phyloP scores from a whole-genome alignment of 2,329 filamentous ascomycete species.

The Botrytis squamosa region DNA sequence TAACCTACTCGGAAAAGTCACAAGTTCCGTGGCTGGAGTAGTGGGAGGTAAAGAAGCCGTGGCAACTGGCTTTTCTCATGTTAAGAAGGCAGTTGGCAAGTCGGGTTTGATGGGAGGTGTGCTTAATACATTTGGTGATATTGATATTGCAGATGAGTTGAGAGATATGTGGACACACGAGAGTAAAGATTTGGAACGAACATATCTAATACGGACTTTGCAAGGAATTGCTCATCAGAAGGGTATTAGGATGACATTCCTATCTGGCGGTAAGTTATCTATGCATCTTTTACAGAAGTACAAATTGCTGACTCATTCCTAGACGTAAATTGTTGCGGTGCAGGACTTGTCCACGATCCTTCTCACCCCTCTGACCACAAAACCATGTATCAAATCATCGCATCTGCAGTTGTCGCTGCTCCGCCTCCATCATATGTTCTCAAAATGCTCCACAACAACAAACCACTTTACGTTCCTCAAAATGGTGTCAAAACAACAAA shows the following conservation, averaged over 20 bases:
- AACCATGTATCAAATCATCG: conserved; percentile 98
- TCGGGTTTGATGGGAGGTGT: conserved; percentile 93
- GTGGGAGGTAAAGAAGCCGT: conserved; percentile 94
- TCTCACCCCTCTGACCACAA: conserved; percentile 91
- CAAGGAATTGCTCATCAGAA: conserved; percentile 96
- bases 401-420: conserved; percentile 86
- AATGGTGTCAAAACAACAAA: conserved; percentile 82
- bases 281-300: not conserved
- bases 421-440: conserved; percentile 83
- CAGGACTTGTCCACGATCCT: conserved; percentile 91
- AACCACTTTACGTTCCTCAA: conserved; percentile 82
- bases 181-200: conserved; percentile 93
- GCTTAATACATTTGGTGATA: conserved; percentile 91
- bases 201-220: conserved; percentile 91
- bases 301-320: conserved; percentile 24
- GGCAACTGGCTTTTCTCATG: conserved; percentile 85
- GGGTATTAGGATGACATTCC: conserved; percentile 92
- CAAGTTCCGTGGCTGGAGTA: conserved; percentile 90
- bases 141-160: conserved; percentile 90
- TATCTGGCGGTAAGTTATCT: conserved; percentile 70
- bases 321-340: conserved; percentile 88
- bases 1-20: conserved; percentile 93
- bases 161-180: conserved; percentile 99
- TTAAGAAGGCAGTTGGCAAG: conserved; percentile 97
- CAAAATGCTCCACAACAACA: conserved; percentile 93